A percentile compares a stretch with the other conserved stretches of the same genome.
These are phyloP conservation scores for Chlorella vulgaris DNA, from an alignment of 139 green algal genomes.

Conservation along the genomic window DNA sequence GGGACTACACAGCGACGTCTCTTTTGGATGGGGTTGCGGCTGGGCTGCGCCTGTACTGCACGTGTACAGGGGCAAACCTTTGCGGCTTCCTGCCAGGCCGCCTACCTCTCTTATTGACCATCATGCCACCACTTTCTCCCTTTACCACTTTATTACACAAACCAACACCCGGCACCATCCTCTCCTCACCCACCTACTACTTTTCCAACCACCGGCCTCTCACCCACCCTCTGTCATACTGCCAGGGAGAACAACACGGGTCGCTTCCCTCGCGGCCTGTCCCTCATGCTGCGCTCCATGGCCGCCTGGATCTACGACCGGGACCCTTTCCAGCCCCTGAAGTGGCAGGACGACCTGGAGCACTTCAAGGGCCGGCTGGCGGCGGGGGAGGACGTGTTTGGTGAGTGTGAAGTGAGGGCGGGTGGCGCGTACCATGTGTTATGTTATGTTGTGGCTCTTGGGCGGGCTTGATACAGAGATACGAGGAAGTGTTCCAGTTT, in stretches of 20 bases:
- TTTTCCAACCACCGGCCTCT: too few species aligned
- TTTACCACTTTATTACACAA: too few species aligned
- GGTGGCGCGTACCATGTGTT: background rate
- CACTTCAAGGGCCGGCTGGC: conserved; percentile 90
- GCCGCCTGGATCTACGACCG: conserved; percentile 94
- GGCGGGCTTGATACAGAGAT: background rate
- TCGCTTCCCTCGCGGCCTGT: conserved; percentile 93
- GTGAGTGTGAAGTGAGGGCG: too few species aligned
- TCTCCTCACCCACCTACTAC: too few species aligned
- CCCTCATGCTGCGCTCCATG: conserved; percentile 95
- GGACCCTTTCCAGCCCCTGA: conserved; percentile 90
- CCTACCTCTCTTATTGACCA: too few species aligned
- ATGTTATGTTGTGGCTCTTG: background rate
- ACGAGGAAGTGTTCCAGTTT: background rate
- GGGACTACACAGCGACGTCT: too few species aligned
- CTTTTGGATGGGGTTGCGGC: background rate
- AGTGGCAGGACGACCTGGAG: conserved; percentile 87
- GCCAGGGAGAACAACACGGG: conserved; percentile 99
- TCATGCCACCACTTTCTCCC: too few species aligned
- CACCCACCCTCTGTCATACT: too few species aligned
- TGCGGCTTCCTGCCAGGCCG: too few species aligned
- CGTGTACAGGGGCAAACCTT: too few species aligned
- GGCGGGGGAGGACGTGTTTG: conserved; percentile 89
- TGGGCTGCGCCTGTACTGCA: too few species aligned
- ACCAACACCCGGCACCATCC: too few species aligned